These are phyloP conservation scores for Vigna radiata DNA, from an alignment of 306 rosid species.

Conservation along the genomic window DNA sequence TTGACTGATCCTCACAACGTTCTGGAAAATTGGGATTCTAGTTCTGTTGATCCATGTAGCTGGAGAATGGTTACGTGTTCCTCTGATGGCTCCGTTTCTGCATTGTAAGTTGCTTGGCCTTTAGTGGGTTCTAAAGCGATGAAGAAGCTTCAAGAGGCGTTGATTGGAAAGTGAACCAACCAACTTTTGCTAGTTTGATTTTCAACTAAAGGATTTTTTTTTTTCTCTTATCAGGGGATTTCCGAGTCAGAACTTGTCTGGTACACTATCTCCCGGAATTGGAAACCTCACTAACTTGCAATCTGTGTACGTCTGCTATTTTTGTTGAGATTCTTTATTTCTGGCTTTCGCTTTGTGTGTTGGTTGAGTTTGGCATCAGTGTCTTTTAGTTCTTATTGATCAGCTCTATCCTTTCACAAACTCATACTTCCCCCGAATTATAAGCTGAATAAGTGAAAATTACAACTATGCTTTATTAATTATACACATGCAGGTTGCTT, in stretches of 20 bases:
- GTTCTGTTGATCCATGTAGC: conserved; percentile 98
- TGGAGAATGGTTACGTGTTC: conserved; percentile 99
- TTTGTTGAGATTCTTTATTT: conserved; percentile 16
- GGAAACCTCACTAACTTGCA: conserved; percentile 88
- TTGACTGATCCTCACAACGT: conserved; percentile 91
- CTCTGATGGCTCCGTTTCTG: conserved; percentile 85
- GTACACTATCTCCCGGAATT: conserved; percentile 78
- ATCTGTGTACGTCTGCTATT: conserved; percentile 73
- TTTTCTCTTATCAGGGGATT: conserved; percentile 68
- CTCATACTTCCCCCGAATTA: conserved; percentile 8
- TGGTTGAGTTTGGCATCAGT: conserved; percentile 37
- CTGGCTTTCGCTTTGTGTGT: conserved; percentile 20
- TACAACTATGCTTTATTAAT: conserved; percentile 2
- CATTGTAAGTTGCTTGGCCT: conserved; percentile 69
- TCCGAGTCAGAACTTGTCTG: conserved; percentile 97
- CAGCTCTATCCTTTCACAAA: conserved; percentile 1
- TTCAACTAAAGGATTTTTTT: conserved; percentile 8
- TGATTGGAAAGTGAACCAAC: conserved; percentile 15
- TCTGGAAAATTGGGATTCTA: conserved; percentile 91
- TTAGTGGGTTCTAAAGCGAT: conserved; percentile 10
- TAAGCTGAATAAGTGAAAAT: conserved; percentile 4
- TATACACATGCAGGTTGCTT: conserved; percentile 71
- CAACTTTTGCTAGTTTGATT: conserved; percentile 25
- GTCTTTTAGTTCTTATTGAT: conserved; percentile 16
- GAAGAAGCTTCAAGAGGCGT: conserved; percentile 29